phyloP scores from a whole-genome alignment of 139 green algal species.

The Chlamydomonas sphaeroides region DNA sequence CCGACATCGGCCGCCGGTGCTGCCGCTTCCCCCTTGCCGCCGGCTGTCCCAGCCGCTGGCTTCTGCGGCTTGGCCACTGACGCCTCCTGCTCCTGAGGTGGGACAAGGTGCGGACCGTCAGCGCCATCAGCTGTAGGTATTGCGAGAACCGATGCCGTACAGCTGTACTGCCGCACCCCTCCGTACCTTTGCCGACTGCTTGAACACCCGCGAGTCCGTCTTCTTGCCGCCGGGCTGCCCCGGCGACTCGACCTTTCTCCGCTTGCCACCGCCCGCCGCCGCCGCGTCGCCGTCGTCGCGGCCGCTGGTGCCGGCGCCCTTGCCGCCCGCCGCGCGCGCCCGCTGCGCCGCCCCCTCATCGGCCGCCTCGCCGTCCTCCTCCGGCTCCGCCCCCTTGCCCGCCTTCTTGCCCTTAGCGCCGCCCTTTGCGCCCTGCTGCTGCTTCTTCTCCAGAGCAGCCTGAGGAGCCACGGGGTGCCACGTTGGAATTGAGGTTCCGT shows the following conservation, averaged over 20 bases:
- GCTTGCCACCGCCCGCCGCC: not conserved
- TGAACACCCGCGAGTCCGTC: conserved; percentile 8
- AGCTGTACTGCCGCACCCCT: not conserved
- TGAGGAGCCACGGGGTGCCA: no score
- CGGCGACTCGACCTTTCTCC: conserved; percentile 6
- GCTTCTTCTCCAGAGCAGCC: no score
- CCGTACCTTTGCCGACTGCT: not conserved
- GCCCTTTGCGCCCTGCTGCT: no score
- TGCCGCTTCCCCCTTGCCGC: no score
- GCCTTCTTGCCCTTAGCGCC: conserved; percentile 7
- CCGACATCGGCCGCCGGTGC: not conserved
- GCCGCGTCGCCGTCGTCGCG: conserved; percentile 4
- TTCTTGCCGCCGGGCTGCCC: conserved; percentile 2
- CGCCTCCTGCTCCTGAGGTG: no score
- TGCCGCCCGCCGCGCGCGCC: conserved; percentile 1
- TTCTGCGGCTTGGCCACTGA: no score
- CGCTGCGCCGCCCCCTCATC: not conserved
- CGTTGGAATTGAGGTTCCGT: no score
- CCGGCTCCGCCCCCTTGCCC: not conserved
- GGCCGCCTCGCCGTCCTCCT: not conserved
- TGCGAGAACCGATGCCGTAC: no score
- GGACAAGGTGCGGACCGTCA: no score
- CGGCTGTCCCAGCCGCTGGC: no score
- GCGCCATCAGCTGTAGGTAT: no score
- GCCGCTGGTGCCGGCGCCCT: conserved; percentile 16